Evolutionary conservation across 2,329 filamentous ascomycete species (phyloP), one percentile per base, ranked within the genome.

Genomic region (Sarocladium oryzae): DNA sequence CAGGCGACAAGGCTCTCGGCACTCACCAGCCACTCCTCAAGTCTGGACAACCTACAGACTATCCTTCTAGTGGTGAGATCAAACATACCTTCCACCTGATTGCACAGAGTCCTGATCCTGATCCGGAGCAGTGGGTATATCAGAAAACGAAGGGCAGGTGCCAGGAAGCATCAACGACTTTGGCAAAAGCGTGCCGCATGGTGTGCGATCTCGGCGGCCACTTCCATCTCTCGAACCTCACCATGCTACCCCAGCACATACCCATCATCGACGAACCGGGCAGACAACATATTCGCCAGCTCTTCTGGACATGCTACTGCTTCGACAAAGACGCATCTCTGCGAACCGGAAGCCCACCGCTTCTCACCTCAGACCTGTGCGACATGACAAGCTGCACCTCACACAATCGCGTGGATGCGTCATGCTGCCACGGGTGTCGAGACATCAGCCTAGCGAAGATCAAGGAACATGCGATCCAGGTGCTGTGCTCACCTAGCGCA

Each of bases 401-500:
- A 41, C 16, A 36, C 41, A 3, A 26, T 8, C n/a, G 35, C 40
- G n/a, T 45, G 36, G 33, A 49, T 28, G 4, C 20, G 6, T 38
- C 41, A 9, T 52, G 41, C 24, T 49, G 24, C 21, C 20, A 49
- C 18, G 41, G 41, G 23, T 26, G 40, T 18, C 41, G 51, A 26
- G 41, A 52, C 40, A n/a, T 40, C 16, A 30, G 23, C 30, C 43
- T 52, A 8, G 51, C 51, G 13, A 48, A 28, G 20, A 21, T 62
- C 15, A 62, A 61, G 24, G 59, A 60, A 13, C 56, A 56, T 15
- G 46, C 55, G 7, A 55, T 52, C 11, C 56, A 55, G 15, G 33
- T 61, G 1, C 52, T 62, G 3, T 61, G 56, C 36, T 60, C 60
- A 2, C 53, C 55, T 11, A 26, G 36, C 20, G 49, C 60, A 0